Evolutionary conservation across 345 rosid genomes (phyloP).

Genomic region (Raphanus sativus): DNA sequence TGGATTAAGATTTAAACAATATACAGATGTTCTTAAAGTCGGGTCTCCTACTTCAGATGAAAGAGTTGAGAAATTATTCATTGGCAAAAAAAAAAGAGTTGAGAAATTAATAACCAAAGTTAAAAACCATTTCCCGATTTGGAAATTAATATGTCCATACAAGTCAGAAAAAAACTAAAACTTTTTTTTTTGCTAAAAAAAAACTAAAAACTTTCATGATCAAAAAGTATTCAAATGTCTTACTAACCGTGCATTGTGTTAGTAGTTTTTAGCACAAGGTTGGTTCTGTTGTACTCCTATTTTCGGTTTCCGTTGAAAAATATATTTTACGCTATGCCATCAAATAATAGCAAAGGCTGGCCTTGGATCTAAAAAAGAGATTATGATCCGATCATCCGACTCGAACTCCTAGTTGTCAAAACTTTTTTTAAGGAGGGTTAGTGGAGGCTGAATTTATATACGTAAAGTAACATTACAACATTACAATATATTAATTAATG

Average conservation of each 20-base stretch:
- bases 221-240: background rate
- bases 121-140: background rate
- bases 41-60: background rate
- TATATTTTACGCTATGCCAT: background rate
- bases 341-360: background rate
- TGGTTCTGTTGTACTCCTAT: background rate
- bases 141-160: background rate
- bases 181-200: too few species aligned
- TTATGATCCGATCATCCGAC: background rate
- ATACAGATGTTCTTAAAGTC: background rate
- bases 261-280: background rate
- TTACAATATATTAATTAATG: constrained; percentile 28
- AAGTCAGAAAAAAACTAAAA: background rate
- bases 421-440: background rate
- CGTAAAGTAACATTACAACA: constrained; percentile 2
- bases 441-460: background rate
- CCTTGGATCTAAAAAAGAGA: background rate
- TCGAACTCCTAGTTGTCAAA: background rate
- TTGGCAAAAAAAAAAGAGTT: background rate
- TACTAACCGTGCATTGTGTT: background rate
- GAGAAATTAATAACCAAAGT: background rate
- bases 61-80: background rate
- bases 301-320: background rate
- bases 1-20: constrained; percentile 18
- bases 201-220: background rate